Evolutionary conservation across 108 stramenopile species (phyloP).

Genomic region (Skeletonema menzelii): DNA sequence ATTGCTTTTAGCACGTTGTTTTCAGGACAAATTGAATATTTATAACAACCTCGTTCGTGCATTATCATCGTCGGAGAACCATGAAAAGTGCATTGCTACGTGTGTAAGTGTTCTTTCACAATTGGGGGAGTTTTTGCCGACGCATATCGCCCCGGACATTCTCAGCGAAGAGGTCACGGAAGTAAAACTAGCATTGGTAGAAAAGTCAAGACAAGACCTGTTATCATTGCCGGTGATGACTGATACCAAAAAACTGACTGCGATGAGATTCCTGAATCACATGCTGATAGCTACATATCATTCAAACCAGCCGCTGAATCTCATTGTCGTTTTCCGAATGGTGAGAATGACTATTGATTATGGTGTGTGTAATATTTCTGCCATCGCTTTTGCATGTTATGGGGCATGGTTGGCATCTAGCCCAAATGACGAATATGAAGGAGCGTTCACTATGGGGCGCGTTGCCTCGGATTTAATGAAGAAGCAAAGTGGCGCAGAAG

Average conservation of each 20-base stretch:
- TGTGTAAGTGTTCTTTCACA: conserved; percentile 31
- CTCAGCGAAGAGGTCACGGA: conserved; percentile 3
- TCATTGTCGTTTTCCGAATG: conserved; percentile 45
- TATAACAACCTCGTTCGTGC: conserved; percentile 33
- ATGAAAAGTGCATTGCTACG: conserved; percentile 28
- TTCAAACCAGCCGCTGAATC: conserved; percentile 12
- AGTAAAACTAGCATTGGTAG: conserved; percentile 20
- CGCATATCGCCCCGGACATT: conserved; percentile 8
- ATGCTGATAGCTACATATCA: conserved; percentile 20
- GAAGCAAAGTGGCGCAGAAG: background rate
- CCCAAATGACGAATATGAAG: conserved; percentile 35
- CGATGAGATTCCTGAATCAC: conserved; percentile 52
- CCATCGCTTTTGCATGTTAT: conserved; percentile 41
- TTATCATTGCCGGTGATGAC: conserved; percentile 30
- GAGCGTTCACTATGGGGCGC: conserved; percentile 51
- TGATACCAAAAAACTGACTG: conserved; percentile 32
- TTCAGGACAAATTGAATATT: conserved; percentile 40
- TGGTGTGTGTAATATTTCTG: conserved; percentile 23
- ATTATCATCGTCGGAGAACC: conserved; percentile 7
- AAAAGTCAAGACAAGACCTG: conserved; percentile 13
- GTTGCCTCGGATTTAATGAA: conserved; percentile 45
- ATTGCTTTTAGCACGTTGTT: conserved; percentile 14
- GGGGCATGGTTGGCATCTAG: conserved; percentile 39
- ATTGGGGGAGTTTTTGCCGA: conserved; percentile 35
- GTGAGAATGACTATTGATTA: conserved; percentile 35